Base-by-base conservation (phyloP, 257 asterid genomes). In the Craterostigma plantagineum region DNA sequence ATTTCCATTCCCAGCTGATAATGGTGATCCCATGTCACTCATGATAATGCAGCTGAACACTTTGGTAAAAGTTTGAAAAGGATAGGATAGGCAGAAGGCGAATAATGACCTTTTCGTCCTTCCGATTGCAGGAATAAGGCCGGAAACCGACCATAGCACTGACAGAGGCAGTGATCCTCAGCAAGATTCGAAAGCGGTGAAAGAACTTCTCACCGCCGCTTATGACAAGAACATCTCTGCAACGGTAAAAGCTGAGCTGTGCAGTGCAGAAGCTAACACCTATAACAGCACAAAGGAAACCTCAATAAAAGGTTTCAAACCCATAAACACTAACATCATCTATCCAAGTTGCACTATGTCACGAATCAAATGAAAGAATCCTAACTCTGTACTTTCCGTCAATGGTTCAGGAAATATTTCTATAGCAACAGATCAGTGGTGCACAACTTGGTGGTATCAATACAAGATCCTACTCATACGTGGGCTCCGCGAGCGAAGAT, bases 371-470 rank as follows among this genome's bases (percentile, higher is more conserved):
- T 38, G 11, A 34, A 30, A 10, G 37, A 33, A 15, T 12, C 3
- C 35, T 7, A 39, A 35, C 51, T 18, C 10, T 52, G 27, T 42
- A 12, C 34, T 34, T 15, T 15, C n/a, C n/a, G n/a, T 23, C 30
- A 23, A 23, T 23, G 30, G 6, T 6, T 23, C n/a, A n/a, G 30
- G 30, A 23, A 11, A 7, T 40, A 11, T n/a, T 40, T 9, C 13
- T 1, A 51, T 35, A 44, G 70, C 66, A 48, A 44, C 79, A 55
- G 67, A 69, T 36, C 67, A 83, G 49, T 90, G 99, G 95, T 76
- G 86, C 86, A 79, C 93, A 45, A 79, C 72, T 63, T 82, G 98
- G 99, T 67, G 77, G 68, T 54, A 77, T 61, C 92, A 90, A 55
- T 90, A 83, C 51, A 75, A 71, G 68, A 65, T 90, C 36, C 77